A percentile compares a stretch with the other conserved stretches of the same genome.
Conservation (phyloP, 1,139 yeast genomes). For the Nakaseomyces sp. region DNA sequence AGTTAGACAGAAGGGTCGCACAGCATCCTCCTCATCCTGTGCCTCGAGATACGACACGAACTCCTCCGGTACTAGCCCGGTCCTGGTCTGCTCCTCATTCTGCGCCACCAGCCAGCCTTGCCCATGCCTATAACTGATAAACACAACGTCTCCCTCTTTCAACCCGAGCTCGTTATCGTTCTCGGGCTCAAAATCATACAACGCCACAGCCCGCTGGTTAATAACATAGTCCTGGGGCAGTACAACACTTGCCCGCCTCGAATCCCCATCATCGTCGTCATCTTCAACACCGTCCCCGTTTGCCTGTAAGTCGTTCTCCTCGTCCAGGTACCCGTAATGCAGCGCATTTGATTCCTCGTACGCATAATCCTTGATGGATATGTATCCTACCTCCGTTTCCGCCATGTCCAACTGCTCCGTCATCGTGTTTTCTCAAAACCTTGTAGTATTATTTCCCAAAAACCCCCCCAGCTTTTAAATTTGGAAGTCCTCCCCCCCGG, state of each 20-base stretch:
- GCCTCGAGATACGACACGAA: constrained; percentile 55
- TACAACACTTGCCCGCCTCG: constrained; percentile 34
- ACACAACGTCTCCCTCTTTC: constrained; percentile 71
- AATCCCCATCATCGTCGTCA: constrained; percentile 30
- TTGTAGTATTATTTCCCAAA: not conserved
- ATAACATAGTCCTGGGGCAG: constrained; percentile 32
- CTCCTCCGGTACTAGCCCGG: constrained; percentile 94
- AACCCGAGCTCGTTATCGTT: constrained; percentile 84
- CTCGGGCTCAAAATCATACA: constrained; percentile 85
- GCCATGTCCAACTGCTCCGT: constrained; percentile 7
- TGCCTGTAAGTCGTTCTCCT: constrained; percentile 11
- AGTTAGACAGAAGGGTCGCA: constrained; percentile 30
- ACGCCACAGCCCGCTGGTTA: constrained; percentile 64
- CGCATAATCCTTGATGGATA: constrained; percentile 68
- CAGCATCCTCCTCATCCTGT: constrained; percentile 21
- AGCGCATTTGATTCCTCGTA: constrained; percentile 59
- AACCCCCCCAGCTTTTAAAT: not conserved
- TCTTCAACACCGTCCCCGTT: constrained; percentile 13
- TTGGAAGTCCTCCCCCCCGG: too few relatives aligned
- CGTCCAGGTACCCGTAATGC: constrained; percentile 44
- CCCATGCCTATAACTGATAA: constrained; percentile 87
- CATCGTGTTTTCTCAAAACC: constrained; percentile 4
- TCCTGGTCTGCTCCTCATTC: constrained; percentile 31
- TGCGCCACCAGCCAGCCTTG: constrained; percentile 96
- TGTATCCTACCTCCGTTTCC: constrained; percentile 20